Base-by-base conservation (phyloP, 2,329 filamentous ascomycete species). In the Aspergillus aculeatus region DNA sequence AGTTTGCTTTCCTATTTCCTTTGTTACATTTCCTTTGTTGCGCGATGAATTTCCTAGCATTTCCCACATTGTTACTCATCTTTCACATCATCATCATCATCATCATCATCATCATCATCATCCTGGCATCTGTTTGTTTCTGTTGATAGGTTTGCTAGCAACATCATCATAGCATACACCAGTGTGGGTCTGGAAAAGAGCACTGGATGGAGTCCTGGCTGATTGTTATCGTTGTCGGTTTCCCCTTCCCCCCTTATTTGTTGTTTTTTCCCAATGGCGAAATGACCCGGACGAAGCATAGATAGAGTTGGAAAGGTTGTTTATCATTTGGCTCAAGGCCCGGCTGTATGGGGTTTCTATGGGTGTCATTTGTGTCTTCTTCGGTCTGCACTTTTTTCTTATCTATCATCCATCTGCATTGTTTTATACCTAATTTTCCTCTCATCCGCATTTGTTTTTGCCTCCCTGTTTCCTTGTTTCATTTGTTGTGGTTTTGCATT, bases 151-250 rank as follows among this genome's bases (percentile, higher is more conserved):
- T 26, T 52, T 48, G 41, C 48, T 47, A 41, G 61, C 53, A 48
- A 41, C 59, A 58, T 54, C 60, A 49, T 47, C 58, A 24, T 63
- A 50, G 54, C 57, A 63, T 65, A 62, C 53, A 62, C 62, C 56
- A 64, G 62, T 66, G 56, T 64, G 54, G 54, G 61, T 51, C 58
- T 44, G 38, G 7, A 44, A 19, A 62, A 62, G 56, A 67, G 59
- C 63, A 61, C 62, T 64, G 64, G 66, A 64, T 66, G 67, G 67
- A 69, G 66, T 69, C 64, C 61, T 63, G 63, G 61, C 61, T 62
- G 61, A 60, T 69, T 63, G 57, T 51, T 60, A 59, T 61, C 56
- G 59, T 54, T 62, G 61, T 41, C 52, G 32, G 24, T 54, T 62
- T 54, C 58, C 41, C 54, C 19, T 60, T 62, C 31, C 56, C 24